Evolutionary conservation across 352 stramenopile genomes (phyloP), one percentile per base, ranked within the genome.

Genomic region (Discostella stelligera): DNA sequence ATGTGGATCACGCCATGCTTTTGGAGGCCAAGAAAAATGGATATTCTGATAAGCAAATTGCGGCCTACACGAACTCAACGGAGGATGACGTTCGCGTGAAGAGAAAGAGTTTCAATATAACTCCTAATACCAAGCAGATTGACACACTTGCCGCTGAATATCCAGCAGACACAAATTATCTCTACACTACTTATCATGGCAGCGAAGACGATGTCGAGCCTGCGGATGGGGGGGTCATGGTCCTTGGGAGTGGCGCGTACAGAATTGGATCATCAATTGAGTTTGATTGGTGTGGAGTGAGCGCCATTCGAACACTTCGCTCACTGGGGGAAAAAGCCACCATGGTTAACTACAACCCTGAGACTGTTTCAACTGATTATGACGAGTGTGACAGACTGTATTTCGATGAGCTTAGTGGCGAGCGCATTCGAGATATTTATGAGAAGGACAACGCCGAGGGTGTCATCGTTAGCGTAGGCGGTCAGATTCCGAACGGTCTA

Each of bases 301-400:
- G 90, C 81, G 95, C 94, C 72, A 97, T 98, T 65, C 93, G 96
- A 55, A 93, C 95, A 37, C 89, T 98, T 32, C 90, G 94, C 60
- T 88, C 96, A 77, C 88, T 97, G 55, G 95, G 95, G 41, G 85
- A 96, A 77, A 95, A 96, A 70, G 91, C 95, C 16, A 98, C 98
- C 61, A 92, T 94, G 73, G 89, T 98, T 16, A 98, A 98, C 88
- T 98, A 98, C 90, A 98, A 98, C 89, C 96, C 96, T 21, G 96
- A 98, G 82, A 98, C 96, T 48, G 96, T 98, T 32, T 98, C 94
- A 41, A 98, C 96, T 32, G 96, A 98, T 87, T 98, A 98, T 74
- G 96, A 98, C 78, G 96, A 98, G 84, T 98, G 95, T 82, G 95
- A 98, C 82, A 92, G 97, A 66, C 82, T 98, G n/a, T 98, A 98